Evolutionary conservation across 345 rosid genomes (phyloP), one percentile per base, ranked within the genome.

Genomic region (Eucalyptus pauciflora): DNA sequence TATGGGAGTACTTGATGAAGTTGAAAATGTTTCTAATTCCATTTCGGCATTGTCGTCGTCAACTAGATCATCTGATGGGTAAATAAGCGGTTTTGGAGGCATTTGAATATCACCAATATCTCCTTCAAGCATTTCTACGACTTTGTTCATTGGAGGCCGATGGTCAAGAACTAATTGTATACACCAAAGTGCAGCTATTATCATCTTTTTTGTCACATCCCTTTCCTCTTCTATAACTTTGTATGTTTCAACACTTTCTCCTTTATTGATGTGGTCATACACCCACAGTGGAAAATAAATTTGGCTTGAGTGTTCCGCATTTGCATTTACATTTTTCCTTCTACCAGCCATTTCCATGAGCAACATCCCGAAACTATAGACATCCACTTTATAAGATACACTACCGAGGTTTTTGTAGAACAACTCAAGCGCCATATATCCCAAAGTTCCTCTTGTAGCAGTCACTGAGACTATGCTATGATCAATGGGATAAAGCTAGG

Each of bases 31-130:
- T 27, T 58, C n/a, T 25, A 58, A 27, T 58, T 58, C 64, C 64
- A 58, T 58, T 12, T 58, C n/a, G 3, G 1, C 0, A 5, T 1
- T 25, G 2, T 58, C 64, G 0, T 27, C 10, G 24, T 10, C 1
- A 0, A 25, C 1, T 27, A 0, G 67, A 7, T 5, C 67, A 5
- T 1, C 3, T 13, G 15, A 2, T 60, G 67, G 67, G 2, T 60
- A 60, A 27, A 60, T 1, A 60, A 60, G 67, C 0, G 67, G 67
- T 13, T 60, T 60, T 60, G 67, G 1, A 58, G 69, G 69, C 69
- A 60, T 60, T 27, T 60, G 69, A 27, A 60, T 6, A 6, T 60
- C 13, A 60, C 69, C 31, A 12, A 27, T 12, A 27, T 60, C 69
- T 60, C 69, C 7, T 60, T 60, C 69, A 2, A 60, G 16, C 69